Evolutionary conservation across 345 rosid genomes (phyloP), one percentile per base, ranked within the genome.

Genomic region (Gossypium bickii): DNA sequence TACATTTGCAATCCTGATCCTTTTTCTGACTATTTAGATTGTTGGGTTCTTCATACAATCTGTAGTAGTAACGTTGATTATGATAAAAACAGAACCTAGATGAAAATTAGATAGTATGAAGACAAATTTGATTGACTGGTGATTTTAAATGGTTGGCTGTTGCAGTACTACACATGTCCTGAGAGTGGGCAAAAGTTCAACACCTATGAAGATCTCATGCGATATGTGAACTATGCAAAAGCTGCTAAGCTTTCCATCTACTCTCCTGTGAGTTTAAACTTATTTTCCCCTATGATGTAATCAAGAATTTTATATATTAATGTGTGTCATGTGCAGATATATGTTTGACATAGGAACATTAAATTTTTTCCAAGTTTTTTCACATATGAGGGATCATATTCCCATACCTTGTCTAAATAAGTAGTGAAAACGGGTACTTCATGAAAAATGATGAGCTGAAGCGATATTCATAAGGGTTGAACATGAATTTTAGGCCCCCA

Each of bases 201-300:
- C 49, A 52, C 49, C 13, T 81, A 72, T 47, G 77, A 72, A 45
- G 81, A 75, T 56, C 75, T 81, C 56, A 81, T 81, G 70, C 68
- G 78, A 41, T 81, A 81, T 72, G 81, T 81, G 56, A 76, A 53
- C 11, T 78, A 81, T 76, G 82, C 80, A 10, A 41, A 73, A 48
- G 63, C 2, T 1, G 64, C 72, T 18, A 67, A 69, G 71, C 72
- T 81, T 62, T 74, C 79, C 6, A 15, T 81, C 72, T 78, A 67
- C 12, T 20, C 78, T 22, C 78, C 79, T 16, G 84, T 81, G 61
- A 78, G 82, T 81, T 45, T 67, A 56, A 71, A 59, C 74, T 20
- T 47, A 56, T 55, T 47, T 34, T 55, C 53, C 38, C 41, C 43
- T 44, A 8, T 48, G n/a, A 25, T 57, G 38, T 47, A 34, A 27